phyloP scores from a whole-genome alignment of 768 basidiomycete genomes.

The Dacryopinax spathularia region DNA sequence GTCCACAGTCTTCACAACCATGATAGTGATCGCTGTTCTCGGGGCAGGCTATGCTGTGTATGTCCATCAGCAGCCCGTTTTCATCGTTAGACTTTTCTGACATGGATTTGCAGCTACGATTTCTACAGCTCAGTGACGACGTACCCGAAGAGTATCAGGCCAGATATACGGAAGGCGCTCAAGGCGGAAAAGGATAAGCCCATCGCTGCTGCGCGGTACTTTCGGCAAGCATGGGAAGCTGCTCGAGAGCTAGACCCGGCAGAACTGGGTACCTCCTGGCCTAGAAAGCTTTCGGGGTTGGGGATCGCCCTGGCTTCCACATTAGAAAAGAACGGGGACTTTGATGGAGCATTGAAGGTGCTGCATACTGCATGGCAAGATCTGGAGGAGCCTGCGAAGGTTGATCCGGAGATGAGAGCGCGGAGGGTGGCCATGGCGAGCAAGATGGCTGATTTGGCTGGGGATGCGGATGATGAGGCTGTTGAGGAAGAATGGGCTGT shows the following conservation, averaged over 20 bases:
- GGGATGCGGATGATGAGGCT: background rate
- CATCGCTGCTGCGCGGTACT: background rate
- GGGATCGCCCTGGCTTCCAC: background rate
- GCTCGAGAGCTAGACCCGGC: background rate
- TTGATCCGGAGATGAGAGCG: background rate
- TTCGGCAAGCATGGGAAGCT: background rate
- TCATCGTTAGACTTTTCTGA: background rate
- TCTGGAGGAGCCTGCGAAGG: background rate
- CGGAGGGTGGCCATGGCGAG: background rate
- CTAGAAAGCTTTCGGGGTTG: background rate
- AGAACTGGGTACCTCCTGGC: background rate
- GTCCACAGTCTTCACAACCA: background rate
- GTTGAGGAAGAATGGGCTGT: background rate
- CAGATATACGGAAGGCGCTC: background rate
- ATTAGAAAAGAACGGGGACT: background rate
- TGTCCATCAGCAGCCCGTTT: background rate
- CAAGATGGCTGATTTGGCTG: background rate
- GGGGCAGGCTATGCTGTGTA: background rate
- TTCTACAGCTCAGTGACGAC: background rate
- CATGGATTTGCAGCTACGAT: background rate
- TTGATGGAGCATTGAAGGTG: background rate
- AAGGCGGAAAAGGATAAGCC: background rate
- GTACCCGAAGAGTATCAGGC: background rate
- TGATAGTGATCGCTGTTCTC: background rate
- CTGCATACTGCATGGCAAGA: background rate